phyloP scores from a whole-genome alignment of 306 rosid genomes.

The Gynostemma pentaphyllum region DNA sequence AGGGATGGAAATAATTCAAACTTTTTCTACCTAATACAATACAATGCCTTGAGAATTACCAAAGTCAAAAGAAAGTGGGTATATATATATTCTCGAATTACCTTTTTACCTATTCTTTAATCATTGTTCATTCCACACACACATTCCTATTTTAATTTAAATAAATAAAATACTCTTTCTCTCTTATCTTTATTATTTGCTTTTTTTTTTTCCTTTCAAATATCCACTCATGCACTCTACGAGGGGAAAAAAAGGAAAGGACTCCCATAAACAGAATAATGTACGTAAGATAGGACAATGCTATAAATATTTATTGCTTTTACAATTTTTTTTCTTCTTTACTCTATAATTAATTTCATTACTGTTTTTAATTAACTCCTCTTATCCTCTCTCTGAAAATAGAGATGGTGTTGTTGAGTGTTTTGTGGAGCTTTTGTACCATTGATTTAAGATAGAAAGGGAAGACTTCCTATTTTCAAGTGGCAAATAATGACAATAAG shows the following conservation, averaged over 20 bases:
- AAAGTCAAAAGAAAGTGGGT: conserved; percentile 46
- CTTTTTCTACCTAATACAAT: conserved; percentile 25
- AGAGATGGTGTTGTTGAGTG: no score
- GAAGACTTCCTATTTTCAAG: no score
- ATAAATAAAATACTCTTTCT: not conserved
- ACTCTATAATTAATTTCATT: not conserved
- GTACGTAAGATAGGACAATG: not conserved
- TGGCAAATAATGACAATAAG: no score
- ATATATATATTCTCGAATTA: not conserved
- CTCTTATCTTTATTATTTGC: not conserved
- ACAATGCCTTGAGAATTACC: conserved; percentile 20
- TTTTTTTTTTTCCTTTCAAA: not conserved
- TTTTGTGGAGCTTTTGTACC: no score
- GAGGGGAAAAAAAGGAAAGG: not conserved
- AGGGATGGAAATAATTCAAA: conserved; percentile 19
- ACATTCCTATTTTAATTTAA: not conserved
- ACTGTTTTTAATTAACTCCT: not conserved
- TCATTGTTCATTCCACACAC: conserved; percentile 29
- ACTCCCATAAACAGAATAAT: not conserved
- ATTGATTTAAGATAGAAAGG: no score
- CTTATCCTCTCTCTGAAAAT: not conserved
- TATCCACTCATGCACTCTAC: no score
- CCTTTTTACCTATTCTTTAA: conserved; percentile 11
- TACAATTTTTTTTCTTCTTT: not conserved
- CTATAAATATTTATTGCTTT: not conserved